Conservation (phyloP, 1,139 yeast genomes). For the Fermentozyma sake region DNA sequence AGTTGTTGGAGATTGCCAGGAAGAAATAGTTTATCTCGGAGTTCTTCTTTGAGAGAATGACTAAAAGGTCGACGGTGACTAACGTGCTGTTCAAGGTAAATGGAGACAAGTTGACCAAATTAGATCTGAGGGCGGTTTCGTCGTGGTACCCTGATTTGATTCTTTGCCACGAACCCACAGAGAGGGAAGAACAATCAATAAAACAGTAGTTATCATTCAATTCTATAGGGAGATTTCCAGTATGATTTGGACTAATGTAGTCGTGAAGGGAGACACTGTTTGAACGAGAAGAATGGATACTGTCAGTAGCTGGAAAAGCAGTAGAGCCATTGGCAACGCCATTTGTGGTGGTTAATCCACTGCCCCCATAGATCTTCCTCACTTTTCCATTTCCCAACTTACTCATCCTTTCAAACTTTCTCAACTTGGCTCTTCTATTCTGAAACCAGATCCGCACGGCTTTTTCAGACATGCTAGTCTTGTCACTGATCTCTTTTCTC, state of each 20-base stretch:
- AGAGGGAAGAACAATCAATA: slow-evolving; percentile 60
- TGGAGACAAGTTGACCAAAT: slow-evolving; percentile 62
- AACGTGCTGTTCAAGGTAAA: slow-evolving; percentile 56
- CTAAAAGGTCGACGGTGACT: slow-evolving; percentile 63
- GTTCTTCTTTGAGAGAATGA: slow-evolving; percentile 63
- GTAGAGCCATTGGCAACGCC: slow-evolving; percentile 1
- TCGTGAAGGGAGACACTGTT: slow-evolving; percentile 3
- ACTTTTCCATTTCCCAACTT: slow-evolving; percentile 7
- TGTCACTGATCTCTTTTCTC: slow-evolving; percentile 66
- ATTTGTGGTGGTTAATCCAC: background rate
- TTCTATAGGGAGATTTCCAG: slow-evolving; percentile 38
- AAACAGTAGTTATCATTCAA: slow-evolving; percentile 65
- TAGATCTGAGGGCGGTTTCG: slow-evolving; percentile 34
- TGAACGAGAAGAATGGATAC: slow-evolving; percentile 1
- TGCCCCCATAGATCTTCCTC: slow-evolving; percentile 2
- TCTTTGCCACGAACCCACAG: slow-evolving; percentile 79
- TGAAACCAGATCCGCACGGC: slow-evolving; percentile 96
- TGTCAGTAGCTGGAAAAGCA: slow-evolving; percentile 1
- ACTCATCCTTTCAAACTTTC: slow-evolving; percentile 50
- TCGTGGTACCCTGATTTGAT: slow-evolving; percentile 58
- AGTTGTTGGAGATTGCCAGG: slow-evolving; percentile 61
- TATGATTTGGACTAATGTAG: no score
- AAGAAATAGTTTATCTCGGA: slow-evolving; percentile 71
- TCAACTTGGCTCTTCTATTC: slow-evolving; percentile 77
- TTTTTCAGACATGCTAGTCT: slow-evolving; percentile 84